Evolutionary conservation across 2,329 filamentous ascomycete genomes (phyloP).

Genomic region (Xylariaceae sp.): DNA sequence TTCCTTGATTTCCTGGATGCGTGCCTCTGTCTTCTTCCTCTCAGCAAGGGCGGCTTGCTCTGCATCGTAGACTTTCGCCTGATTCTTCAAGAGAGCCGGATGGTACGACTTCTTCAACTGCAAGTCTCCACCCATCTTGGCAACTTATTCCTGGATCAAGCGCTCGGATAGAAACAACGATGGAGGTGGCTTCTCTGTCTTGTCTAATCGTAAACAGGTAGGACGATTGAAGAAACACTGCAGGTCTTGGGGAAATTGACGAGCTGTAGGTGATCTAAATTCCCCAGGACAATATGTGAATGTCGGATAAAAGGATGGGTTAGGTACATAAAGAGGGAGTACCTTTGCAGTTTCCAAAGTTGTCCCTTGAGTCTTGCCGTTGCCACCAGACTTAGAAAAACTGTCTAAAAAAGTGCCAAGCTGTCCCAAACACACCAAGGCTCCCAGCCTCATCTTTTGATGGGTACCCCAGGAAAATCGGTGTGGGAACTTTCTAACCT

Average conservation of each 20-base stretch:
- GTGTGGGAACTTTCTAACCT: no score
- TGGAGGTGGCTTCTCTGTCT: neutral
- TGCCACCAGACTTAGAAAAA: neutral
- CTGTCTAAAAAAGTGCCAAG: neutral
- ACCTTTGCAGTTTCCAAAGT: no score
- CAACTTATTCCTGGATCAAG: constrained; percentile 1
- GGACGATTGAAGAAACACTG: no score
- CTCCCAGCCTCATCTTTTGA: no score
- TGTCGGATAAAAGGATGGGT: no score
- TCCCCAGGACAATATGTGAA: no score
- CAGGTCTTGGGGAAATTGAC: no score
- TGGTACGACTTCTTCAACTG: constrained; percentile 97
- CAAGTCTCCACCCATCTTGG: constrained; percentile 78
- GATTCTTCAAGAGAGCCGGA: constrained; percentile 83
- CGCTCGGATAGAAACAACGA: neutral
- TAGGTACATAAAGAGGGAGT: no score
- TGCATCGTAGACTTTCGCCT: constrained; percentile 82
- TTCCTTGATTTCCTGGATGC: constrained; percentile 88
- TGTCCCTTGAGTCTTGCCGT: no score
- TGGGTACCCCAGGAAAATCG: no score
- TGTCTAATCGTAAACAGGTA: neutral
- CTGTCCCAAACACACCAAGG: neutral
- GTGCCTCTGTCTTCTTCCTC: constrained; percentile 86
- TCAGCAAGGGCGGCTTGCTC: constrained; percentile 74
- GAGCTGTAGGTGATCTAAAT: neutral